These are phyloP conservation scores for Colletotrichum viniferum DNA, from an alignment of 2,329 filamentous ascomycete genomes.

Conservation along the genomic window DNA sequence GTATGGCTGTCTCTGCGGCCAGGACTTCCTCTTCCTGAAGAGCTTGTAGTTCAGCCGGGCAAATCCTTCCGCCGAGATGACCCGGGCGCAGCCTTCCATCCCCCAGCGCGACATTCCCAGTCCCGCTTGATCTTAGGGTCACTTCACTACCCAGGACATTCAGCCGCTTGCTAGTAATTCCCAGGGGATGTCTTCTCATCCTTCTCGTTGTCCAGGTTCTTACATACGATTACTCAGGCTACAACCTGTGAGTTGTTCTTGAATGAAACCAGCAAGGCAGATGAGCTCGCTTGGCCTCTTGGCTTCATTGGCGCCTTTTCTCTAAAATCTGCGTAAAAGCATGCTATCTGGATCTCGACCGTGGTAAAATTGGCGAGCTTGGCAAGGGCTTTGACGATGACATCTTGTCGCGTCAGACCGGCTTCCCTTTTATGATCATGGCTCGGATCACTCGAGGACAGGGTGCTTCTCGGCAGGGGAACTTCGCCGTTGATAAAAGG, in stretches of 20 bases:
- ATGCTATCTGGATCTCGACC: not conserved
- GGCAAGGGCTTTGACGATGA: not conserved
- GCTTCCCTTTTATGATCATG: not conserved
- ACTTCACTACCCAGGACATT: not conserved
- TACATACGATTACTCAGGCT: too few relatives aligned
- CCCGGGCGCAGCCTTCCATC: not conserved
- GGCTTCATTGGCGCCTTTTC: too few relatives aligned
- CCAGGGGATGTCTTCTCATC: too few relatives aligned
- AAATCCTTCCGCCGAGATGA: not conserved
- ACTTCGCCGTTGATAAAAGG: not conserved
- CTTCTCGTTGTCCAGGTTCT: too few relatives aligned
- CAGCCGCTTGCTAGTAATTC: not conserved
- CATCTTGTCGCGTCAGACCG: not conserved
- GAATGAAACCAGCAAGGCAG: too few relatives aligned
- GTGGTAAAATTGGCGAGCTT: not conserved
- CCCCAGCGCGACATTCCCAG: not conserved
- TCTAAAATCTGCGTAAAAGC: too few relatives aligned
- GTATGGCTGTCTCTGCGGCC: not conserved
- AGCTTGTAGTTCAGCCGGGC: not conserved
- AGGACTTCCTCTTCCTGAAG: not conserved
- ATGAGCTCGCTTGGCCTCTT: too few relatives aligned
- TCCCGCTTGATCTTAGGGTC: not conserved
- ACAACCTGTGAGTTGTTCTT: too few relatives aligned
- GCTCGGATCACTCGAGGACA: not conserved
- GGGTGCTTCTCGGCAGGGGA: not conserved